Base-by-base conservation (phyloP, 2,329 filamentous ascomycete species). In the Pezicula neosporulosa region DNA sequence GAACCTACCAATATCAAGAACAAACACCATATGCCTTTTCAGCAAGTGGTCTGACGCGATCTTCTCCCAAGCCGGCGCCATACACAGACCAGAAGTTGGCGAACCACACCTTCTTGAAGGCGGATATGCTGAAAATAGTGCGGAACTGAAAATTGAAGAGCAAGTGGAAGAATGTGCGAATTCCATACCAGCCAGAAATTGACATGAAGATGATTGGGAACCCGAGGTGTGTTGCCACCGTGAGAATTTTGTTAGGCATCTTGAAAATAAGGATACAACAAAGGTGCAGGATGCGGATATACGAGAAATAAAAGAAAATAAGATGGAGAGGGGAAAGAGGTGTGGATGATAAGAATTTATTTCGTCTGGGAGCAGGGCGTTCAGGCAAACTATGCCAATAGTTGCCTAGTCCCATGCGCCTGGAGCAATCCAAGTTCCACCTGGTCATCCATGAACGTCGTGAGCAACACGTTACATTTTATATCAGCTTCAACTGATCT, bases 81-180 rank as follows among this genome's bases (percentile, higher is more conserved):
- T 74, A 72, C 49, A 63, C 70, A 33, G 67, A 66, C 84, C 84
- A 88, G 68, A 87, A 86, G 38, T 68, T 67, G 48, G 74, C 75
- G 67, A 87, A 88, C 78, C 83, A 85, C 55, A 61, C 65, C 42
- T 69, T 61, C 58, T 72, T 69, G 60, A 71, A 66, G 36, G 56
- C 53, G 2, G 67, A 62, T 1, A 67, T 70, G 16, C 71, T 75
- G 42, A 77, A 46, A 16, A 81, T 67, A 5, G 70, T 64, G 49
- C 53, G 33, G 50, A 68, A 65, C 44, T 73, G 60, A 43, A 62
- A 55, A 8, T 62, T 56, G 28, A 59, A 57, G 43, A 78, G 13
- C 33, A 83, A 70, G 12, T 63, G 55, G 35, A 68, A 33, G 45
- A 85, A 62, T 1, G 83, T 82, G 21, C 59, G 51, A 1, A 81